Base-by-base conservation (phyloP, 768 basidiomycete species). In the Calocera viscosa region DNA sequence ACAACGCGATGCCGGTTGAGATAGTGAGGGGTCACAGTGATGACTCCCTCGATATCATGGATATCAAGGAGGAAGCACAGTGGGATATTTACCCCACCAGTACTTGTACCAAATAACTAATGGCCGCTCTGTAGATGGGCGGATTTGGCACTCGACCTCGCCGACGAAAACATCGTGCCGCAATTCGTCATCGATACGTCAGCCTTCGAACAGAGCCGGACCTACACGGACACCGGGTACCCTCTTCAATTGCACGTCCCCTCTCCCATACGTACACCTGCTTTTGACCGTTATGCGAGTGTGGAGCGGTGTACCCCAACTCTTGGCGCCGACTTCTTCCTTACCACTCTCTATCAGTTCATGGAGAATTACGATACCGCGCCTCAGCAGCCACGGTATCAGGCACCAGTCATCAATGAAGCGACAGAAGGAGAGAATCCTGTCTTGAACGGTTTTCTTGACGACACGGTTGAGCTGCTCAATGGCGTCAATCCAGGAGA, bases 331-430 rank as follows among this genome's bases (percentile, higher is more conserved):
- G 53, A 60, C 30, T 60, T 28, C 30, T 60, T 60, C 53, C 53
- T 60, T 19, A 60, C 53, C 3, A 60, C 53, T 28, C 53, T 60
- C 26, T 60, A 60, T 19, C 53, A 60, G 30, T 60, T 60, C 22
- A 60, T 60, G 53, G 53, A 60, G 53, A 60, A 60, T 22, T 60
- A 60, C 30, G 53, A 60, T 14, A 60, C 53, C 10, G 53, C 53
- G 53, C 53, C 53, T 5, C 53, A 60, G 30, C 53, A 60, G 30
- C 53, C 53, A 32, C 53, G 53, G 10, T 60, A 60, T 32, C 53
- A 60, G 22, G 53, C 53, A 10, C 53, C 53, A 5, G 26, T 60
- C 53, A 2, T 60, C 22, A 12, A 12, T 16, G 53, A 60, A 60
- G 26, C 22, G 3, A 8, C 53, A 26, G 53, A 30, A 30, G 53